Base-by-base conservation (phyloP, 805 yeast genomes). In the Huiozyma naganishii region DNA sequence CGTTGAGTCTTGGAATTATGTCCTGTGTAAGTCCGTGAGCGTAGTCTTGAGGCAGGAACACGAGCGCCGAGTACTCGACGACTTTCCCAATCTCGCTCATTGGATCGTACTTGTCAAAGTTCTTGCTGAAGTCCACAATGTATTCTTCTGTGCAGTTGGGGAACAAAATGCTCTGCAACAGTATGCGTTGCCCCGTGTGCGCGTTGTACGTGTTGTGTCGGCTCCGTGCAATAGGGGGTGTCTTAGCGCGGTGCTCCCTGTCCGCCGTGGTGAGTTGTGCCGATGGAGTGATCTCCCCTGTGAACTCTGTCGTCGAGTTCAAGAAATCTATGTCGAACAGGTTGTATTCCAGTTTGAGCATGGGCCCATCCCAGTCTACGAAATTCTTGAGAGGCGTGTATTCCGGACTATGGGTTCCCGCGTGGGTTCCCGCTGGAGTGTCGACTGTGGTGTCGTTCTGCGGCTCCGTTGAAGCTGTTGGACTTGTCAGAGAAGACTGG, bases 21-120 rank as follows among this genome's bases (percentile, higher is more conserved):
- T 41, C 39, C 2, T 33, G 12, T 28, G 50, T 40, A 12, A 52
- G 32, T 9, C 28, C 12, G 5, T 42, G 33, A 8, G 50, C 17
- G 41, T 50, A 46, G 12, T 37, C 37, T 23, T 41, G 37, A 1
- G 65, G 66, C 8, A 60, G 36, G 38, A 54, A 61, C 0, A 61
- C 42, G 28, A 44, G 38, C 0, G 47, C 49, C 6, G 54, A 44
- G 40, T 60, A 55, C 45, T 62, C 65, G 23, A 62, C 52, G 5
- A 53, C 37, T 37, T 54, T 59, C 10, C 65, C 66, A 39, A 61
- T 48, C 42, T 62, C 66, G 10, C 50, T 41, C 64, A 62, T 61
- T 10, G 66, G 65, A 42, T 59, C 53, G 40, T 55, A 62, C 13
- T 37, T 42, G 3, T 41, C 38, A 27, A 40, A 47, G 11, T 41